phyloP scores from a whole-genome alignment of 352 stramenopile species.

The Phytophthora hybrid region DNA sequence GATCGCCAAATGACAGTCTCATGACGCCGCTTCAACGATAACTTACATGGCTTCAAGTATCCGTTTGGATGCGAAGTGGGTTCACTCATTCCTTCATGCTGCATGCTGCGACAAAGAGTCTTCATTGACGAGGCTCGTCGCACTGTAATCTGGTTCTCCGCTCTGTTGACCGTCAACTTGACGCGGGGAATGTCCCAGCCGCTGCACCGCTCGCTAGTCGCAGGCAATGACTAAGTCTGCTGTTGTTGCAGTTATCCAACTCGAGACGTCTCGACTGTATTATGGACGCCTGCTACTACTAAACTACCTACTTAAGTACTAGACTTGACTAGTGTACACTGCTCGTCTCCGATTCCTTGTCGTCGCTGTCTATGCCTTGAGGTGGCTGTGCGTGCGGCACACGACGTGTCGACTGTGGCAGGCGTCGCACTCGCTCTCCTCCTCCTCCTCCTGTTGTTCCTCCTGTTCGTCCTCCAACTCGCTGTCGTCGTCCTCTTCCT shows the following conservation, averaged over 20 bases:
- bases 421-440: conserved; percentile 38
- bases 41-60: conserved; percentile 15
- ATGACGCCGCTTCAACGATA: neutral
- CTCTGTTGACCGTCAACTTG: neutral
- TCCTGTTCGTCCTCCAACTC: conserved; percentile 34
- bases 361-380: conserved; percentile 23
- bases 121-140: conserved; percentile 1
- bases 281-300: neutral
- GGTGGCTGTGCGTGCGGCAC: conserved; percentile 35
- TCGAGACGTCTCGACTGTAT: neutral
- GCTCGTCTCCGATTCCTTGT: conserved; percentile 3
- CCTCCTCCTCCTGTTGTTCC: conserved; percentile 18
- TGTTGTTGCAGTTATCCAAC: neutral
- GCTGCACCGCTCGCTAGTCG: neutral
- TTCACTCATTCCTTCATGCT: neutral
- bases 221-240: neutral
- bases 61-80: conserved; percentile 4
- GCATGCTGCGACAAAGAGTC: conserved; percentile 1
- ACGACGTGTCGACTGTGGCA: conserved; percentile 45
- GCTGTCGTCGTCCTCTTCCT: conserved; percentile 1
- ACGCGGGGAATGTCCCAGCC: neutral
- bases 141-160: neutral
- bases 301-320: neutral
- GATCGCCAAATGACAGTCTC: conserved; percentile 8
- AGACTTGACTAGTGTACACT: conserved; percentile 6